Percentiles rank a stretch among this genome's conserved stretches.
Conservation (phyloP, 148 eudicot genomes). For the Selenicereus undatus region DNA sequence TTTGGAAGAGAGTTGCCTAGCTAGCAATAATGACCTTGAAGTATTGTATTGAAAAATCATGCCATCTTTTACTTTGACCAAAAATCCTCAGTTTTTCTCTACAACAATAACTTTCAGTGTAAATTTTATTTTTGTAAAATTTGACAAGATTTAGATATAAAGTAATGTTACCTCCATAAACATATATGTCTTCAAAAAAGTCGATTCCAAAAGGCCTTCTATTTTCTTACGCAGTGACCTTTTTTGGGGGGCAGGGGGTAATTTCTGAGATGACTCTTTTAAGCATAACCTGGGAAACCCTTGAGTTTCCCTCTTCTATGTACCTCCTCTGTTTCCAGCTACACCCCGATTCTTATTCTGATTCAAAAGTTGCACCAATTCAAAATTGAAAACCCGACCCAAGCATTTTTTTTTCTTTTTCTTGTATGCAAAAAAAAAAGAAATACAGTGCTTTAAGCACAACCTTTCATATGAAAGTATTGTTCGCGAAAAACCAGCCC, state of each 20-base stretch:
- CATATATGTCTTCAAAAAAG: too few species aligned
- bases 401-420: too few species aligned
- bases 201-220: background rate
- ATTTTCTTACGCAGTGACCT: background rate
- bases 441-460: background rate
- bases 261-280: too few species aligned
- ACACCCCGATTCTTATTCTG: background rate
- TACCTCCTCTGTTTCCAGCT: background rate
- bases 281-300: background rate
- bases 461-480: background rate
- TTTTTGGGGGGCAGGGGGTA: too few species aligned
- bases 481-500: background rate
- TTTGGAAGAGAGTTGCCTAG: background rate
- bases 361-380: background rate
- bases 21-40: background rate
- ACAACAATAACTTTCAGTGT: too few species aligned
- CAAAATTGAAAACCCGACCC: background rate
- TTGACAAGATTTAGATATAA: too few species aligned
- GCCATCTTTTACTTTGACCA: conserved; percentile 13
- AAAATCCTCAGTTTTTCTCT: background rate
- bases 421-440: background rate
- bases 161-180: too few species aligned
- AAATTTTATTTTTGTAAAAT: too few species aligned
- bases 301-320: background rate
- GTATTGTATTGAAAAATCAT: background rate